Evolutionary conservation across 2,329 filamentous ascomycete genomes (phyloP).

Genomic region (Pseudogymnoascus sp.): DNA sequence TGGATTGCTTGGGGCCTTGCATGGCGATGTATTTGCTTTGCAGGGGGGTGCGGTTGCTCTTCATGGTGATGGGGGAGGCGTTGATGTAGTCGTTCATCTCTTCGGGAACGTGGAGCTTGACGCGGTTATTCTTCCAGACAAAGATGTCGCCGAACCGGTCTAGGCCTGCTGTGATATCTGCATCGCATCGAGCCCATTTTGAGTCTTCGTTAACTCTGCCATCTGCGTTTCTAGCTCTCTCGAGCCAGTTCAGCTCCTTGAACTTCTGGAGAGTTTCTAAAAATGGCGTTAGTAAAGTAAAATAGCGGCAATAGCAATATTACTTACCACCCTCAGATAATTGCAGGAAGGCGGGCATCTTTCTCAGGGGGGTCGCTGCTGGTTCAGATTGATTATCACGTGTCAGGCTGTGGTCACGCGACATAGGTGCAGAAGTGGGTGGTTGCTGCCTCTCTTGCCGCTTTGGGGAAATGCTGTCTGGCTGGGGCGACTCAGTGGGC

Average conservation of each 20-base stretch:
- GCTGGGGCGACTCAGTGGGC: slow-evolving; percentile 12
- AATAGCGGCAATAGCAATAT: slow-evolving; percentile 8
- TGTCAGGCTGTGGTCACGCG: slow-evolving; percentile 1
- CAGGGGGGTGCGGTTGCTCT: slow-evolving; percentile 24
- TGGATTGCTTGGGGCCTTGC: slow-evolving; percentile 74
- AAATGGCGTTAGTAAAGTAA: slow-evolving; percentile 12
- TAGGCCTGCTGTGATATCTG: slow-evolving; percentile 45
- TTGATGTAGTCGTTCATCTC: slow-evolving; percentile 73
- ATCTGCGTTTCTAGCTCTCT: slow-evolving; percentile 25
- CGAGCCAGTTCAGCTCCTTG: slow-evolving; percentile 54
- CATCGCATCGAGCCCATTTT: slow-evolving; percentile 49
- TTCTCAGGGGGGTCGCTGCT: not conserved
- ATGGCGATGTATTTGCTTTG: slow-evolving; percentile 72
- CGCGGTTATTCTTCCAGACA: slow-evolving; percentile 78
- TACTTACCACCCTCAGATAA: slow-evolving; percentile 39
- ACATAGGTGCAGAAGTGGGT: not conserved
- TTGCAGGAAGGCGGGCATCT: slow-evolving; percentile 44
- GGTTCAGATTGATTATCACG: not conserved
- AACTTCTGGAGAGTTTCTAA: slow-evolving; percentile 38
- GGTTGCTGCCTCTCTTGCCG: not conserved
- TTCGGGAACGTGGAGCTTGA: slow-evolving; percentile 70
- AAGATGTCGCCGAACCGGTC: slow-evolving; percentile 89
- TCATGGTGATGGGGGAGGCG: slow-evolving; percentile 59
- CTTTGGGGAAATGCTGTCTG: slow-evolving; percentile 3
- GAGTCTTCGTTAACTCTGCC: slow-evolving; percentile 27